Base-by-base conservation (phyloP, 768 basidiomycete species). In the Hortiboletus flavorubellus region DNA sequence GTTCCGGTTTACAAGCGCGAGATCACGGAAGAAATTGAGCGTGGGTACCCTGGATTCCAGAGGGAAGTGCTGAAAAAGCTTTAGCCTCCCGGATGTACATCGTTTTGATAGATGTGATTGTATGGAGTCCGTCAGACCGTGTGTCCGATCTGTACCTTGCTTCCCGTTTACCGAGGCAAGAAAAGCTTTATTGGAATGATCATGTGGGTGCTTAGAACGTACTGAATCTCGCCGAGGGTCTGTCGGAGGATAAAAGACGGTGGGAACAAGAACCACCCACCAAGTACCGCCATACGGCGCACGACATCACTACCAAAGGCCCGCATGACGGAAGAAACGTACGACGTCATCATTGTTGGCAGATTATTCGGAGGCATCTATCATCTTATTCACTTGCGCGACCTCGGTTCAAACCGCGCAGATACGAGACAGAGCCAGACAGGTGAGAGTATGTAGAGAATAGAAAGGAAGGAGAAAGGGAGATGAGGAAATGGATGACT, bases 41-140 rank as follows among this genome's bases (percentile, higher is more conserved):
- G 44, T 1, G 60, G 59, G 6, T 61, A 61, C 21, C 60, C 59
- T 1, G 39, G 47, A 16, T 63, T 63, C 31, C 30, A 55, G 39
- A 56, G 45, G n/a, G 62, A 63, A 21, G 7, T 46, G 1, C 14
- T 54, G 0, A 46, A 8, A n/a, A 3, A 5, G 15, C 38, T 46
- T 41, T 46, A 55, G 15, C 4, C 12, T 18, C 4, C 1, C 6
- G 7, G 29, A 12, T 39, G 38, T 31, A 30, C 2, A 12, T n/a
- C 11, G 8, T 26, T 7, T n/a, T 46, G 5, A 16, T 31, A 8
- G 11, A 18, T 30, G 12, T 12, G 2, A 18, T 12, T 18, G 44
- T 12, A 18, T 18, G n/a, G 26, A 26, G 26, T 26, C 26, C 26
- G 26, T 26, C 26, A 26, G 26, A 26, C 26, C 26, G 26, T 26